Base-by-base conservation (phyloP, 2,329 filamentous ascomycete genomes). In the Calonectria ilicicola region DNA sequence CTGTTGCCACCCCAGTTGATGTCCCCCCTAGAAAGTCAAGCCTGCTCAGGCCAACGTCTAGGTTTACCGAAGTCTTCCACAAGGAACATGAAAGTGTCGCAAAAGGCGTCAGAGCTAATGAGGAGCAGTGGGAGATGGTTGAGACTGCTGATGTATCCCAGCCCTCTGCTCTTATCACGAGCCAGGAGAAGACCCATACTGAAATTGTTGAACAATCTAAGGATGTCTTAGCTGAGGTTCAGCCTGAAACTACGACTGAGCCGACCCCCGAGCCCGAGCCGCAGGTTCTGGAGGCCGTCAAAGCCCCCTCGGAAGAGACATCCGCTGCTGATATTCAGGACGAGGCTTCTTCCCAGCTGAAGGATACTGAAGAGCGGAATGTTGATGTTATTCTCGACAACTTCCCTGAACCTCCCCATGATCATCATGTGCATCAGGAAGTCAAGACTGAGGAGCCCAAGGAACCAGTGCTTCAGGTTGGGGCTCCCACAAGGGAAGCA, bases 341-440 rank as follows among this genome's bases (percentile, higher is more conserved):
- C 5, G 51, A 70, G 40, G 27, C 46, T 66, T 26, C 60, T 42
- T 27, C 60, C 12, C 64, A 67, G 27, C 14, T 35, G 15, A 64
- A 72, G 19, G 56, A 32, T 21, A 19, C 38, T 21, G 69, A 73
- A 29, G 62, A 72, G 10, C 42, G 35, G 19, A 70, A 70, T 9
- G 73, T 69, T 19, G 49, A 69, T 35, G 58, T 51, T 12, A 46
- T 68, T 26, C 35, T 76, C 19, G 58, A 72, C 7, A 69, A 74
- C 29, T 78, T 78, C 47, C 72, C 78, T 9, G 75, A 74, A 23
- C 74, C 78, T 49, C 75, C 75, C 21, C 72, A 73, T 14, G 67
- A 58, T 23, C 65, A 72, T 38, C 56, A 32, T 46, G 14, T 46
- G 40, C 3, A 32, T 17, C 47, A 49, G 12, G 66, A 69, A 9